Base-by-base conservation (phyloP, 2,329 filamentous ascomycete species). In the Neopestalotiopsis sp. region DNA sequence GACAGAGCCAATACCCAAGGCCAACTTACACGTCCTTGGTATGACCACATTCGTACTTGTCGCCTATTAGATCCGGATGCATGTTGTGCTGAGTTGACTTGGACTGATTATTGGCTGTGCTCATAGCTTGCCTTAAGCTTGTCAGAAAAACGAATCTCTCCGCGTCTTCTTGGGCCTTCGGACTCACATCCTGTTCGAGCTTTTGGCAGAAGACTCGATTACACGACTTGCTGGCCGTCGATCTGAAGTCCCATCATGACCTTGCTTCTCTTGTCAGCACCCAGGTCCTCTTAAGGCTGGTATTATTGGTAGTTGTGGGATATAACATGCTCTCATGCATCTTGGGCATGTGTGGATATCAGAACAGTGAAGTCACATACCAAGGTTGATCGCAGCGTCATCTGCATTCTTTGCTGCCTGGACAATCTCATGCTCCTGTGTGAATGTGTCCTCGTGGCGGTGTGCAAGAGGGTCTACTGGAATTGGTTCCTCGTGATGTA, bases 171-270 rank as follows among this genome's bases (percentile, higher is more conserved):
- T 9, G n/a, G 9, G 17, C 12, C 10, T 12, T 14, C 14, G 9
- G 7, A 49, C 38, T 65, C 9, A 49, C 62, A 4, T 32, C 14
- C 52, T 52, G 1, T 30, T 65, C 13, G 62, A 65, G 4, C 5
- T 20, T 24, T 5, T 38, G 30, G 62, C 7, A 20, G 62, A 4
- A 20, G 42, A 45, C 40, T 24, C n/a, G n/a, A 24, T 4, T 49
- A 28, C 10, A 14, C 10, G 13, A 52, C 28, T 20, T 49, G 40
- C 20, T 20, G 34, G 30, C 24, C 40, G 28, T 65, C 32, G 13
- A 65, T 65, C 62, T 32, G 62, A 45, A 65, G 62, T 20, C 13
- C 62, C 62, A 20, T 65, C 62, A 14, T 24, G 24, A 52, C 62
- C 62, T 49, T 52, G 38, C 20, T 49, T 40, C 30, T 34, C 14